Base-by-base conservation (phyloP, 139 green algal genomes). In the Coelastrella sp. region DNA sequence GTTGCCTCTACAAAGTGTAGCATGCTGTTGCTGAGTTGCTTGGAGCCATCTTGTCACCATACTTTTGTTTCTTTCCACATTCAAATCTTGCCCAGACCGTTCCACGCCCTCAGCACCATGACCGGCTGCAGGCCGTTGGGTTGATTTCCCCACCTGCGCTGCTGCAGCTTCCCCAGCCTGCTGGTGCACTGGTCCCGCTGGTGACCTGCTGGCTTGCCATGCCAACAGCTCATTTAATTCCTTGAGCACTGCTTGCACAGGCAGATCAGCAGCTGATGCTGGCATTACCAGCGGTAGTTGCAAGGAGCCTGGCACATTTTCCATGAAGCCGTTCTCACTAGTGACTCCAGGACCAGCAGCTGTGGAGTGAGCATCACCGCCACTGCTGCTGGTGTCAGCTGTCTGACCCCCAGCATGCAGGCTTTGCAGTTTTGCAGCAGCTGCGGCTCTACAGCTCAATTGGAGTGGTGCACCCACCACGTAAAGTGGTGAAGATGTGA, bases 191-290 rank as follows among this genome's bases (percentile, higher is more conserved):
- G 79, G 59, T 6, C 25, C 15, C 7, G 10, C 74, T 59, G 74
- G 25, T 81, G 74, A 57, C 10, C 74, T 60, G 74, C 24, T 81
- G 11, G 74, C 17, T 24, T 81, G 74, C 58, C 81, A 75, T 24
- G 84, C 60, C 17, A 88, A 57, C 68, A 88, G 68, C 68, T 80
- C 49, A 70, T 88, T 66, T 5, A 88, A 24, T 10, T 88, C 84
- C 25, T 88, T 19, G 12, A 88, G 56, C 49, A 88, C 84, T 25
- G 84, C 84, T 57, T 81, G 66, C 20, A 88, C 68, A 59, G 84
- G 84, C 66, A 88, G 84, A n/a, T 88, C 84, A 22, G 84, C 84
- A 57, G 84, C 84, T 35, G 66, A 66, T 70, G 68, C 19, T 12
- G 66, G 84, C 49, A 88, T 11, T 17, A 80, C 84, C 66, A 80